phyloP scores from a whole-genome alignment of 2,329 filamentous ascomycete genomes.

The Penicillium janthinellum region DNA sequence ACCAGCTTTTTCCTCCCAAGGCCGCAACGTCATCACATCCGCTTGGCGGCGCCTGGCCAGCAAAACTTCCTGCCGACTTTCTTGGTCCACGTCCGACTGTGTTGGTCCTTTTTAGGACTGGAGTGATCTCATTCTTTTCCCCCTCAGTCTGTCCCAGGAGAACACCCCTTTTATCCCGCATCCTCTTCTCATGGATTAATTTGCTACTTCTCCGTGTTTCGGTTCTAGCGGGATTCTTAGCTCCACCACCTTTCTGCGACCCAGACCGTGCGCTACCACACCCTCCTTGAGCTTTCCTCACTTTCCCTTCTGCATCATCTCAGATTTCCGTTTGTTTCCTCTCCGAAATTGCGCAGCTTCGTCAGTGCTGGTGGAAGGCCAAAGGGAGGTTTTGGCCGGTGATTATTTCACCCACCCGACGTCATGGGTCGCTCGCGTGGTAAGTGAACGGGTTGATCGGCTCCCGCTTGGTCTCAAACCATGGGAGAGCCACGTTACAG shows the following conservation, averaged over 20 bases:
- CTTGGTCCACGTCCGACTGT: neutral
- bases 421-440: constrained; percentile 44
- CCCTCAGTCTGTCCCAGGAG: neutral
- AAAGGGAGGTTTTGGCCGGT: constrained; percentile 4
- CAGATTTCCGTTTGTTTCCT: constrained; percentile 6
- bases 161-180: constrained; percentile 4
- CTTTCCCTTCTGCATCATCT: neutral
- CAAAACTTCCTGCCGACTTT: constrained; percentile 9
- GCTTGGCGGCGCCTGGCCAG: constrained; percentile 11
- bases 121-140: neutral
- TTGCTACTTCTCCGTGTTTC: constrained; percentile 7
- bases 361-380: constrained; percentile 8
- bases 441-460: constrained; percentile 28
- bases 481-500: constrained; percentile 16
- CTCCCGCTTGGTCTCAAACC: constrained; percentile 14
- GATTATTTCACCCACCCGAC: constrained; percentile 11
- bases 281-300: constrained; percentile 3
- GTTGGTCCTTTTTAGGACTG: neutral
- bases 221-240: constrained; percentile 9
- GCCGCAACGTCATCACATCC: constrained; percentile 20
- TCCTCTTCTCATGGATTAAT: constrained; percentile 19
- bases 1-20: constrained; percentile 1
- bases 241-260: constrained; percentile 5
- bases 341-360: constrained; percentile 9
- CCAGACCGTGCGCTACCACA: constrained; percentile 16